Evolutionary conservation across 2,329 filamentous ascomycete genomes (phyloP).

Genomic region (Thielaviopsis euricoi): DNA sequence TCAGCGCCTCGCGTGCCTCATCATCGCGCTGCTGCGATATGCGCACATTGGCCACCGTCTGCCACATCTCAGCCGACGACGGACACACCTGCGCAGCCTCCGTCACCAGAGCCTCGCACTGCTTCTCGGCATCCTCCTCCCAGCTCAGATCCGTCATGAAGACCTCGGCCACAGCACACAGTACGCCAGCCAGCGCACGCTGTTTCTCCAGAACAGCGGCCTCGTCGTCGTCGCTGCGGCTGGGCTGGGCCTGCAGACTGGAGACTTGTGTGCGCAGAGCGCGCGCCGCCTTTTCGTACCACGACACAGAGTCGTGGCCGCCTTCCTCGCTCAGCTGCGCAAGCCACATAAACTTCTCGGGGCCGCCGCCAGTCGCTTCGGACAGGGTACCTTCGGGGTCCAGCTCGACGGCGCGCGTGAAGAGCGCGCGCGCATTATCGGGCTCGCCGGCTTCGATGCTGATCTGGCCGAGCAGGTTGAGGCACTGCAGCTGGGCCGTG

Average conservation of each 20-base stretch:
- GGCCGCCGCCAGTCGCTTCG: constrained; percentile 60
- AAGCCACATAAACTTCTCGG: constrained; percentile 89
- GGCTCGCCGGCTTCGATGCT: constrained; percentile 68
- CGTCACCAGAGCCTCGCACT: constrained; percentile 77
- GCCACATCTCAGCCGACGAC: constrained; percentile 71
- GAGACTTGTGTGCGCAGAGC: constrained; percentile 54
- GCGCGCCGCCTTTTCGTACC: constrained; percentile 55
- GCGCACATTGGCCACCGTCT: constrained; percentile 84
- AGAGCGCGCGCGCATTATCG: constrained; percentile 55
- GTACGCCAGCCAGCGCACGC: constrained; percentile 69
- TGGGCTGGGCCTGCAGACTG: background rate
- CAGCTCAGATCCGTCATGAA: constrained; percentile 97
- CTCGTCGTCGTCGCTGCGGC: constrained; percentile 22
- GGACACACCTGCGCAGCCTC: constrained; percentile 80
- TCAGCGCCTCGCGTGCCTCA: constrained; percentile 66
- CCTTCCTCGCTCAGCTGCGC: constrained; percentile 71
- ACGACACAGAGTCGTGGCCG: constrained; percentile 45
- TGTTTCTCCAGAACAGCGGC: constrained; percentile 48
- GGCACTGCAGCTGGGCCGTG: constrained; percentile 39
- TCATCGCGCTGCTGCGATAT: constrained; percentile 70
- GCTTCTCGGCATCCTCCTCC: constrained; percentile 78
- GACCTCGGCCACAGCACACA: constrained; percentile 87
- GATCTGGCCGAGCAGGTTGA: constrained; percentile 68
- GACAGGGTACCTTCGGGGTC: constrained; percentile 59
- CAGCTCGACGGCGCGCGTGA: constrained; percentile 54